Evolutionary conservation across 108 stramenopile genomes (phyloP), one percentile per base, ranked within the genome.

Genomic region (Epithemia pelagica): DNA sequence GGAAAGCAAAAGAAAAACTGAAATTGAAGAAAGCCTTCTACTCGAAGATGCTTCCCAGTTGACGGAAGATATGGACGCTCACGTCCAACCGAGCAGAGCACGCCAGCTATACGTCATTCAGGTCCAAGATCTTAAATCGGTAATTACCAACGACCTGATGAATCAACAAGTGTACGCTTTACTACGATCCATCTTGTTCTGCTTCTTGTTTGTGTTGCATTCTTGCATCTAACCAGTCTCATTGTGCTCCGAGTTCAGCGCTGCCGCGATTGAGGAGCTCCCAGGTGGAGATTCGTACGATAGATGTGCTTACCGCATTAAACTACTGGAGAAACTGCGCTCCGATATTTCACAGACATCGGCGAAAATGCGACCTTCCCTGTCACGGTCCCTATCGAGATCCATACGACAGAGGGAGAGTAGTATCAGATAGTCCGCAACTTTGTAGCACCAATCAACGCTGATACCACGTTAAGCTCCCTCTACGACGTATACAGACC

Each of bases 221-320:
- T 21, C 30, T 37, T 23, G 19, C 26, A 31, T 18, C 66, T 24
- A 29, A 7, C 8, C 22, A 22, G 57, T 31, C 29, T 3, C 30
- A 19, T 2, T 5, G 37, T n/a, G n/a, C n/a, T n/a, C n/a, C n/a
- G n/a, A n/a, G n/a, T n/a, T n/a, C n/a, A 81, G 77, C 2, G 29
- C 78, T 25, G 53, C 62, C 25, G 81, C 81, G 78, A 84, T 89
- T 26, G 68, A 68, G 58, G 68, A 79, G 26, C 64, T 88, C 24
- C 74, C 80, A 28, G 60, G 76, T 37, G 71, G 71, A 25, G 57
- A 66, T 7, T 62, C 19, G n/a, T 92, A 89, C 51, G 72, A 81
- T 37, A 61, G 53, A 0, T 92, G 82, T 70, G 91, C 91, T 25
- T 92, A 92, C 57, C 86, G 89, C 61, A 67, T 86, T 24, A 64